phyloP scores from a whole-genome alignment of 2,329 filamentous ascomycete species.

The Penicillium olsonii region DNA sequence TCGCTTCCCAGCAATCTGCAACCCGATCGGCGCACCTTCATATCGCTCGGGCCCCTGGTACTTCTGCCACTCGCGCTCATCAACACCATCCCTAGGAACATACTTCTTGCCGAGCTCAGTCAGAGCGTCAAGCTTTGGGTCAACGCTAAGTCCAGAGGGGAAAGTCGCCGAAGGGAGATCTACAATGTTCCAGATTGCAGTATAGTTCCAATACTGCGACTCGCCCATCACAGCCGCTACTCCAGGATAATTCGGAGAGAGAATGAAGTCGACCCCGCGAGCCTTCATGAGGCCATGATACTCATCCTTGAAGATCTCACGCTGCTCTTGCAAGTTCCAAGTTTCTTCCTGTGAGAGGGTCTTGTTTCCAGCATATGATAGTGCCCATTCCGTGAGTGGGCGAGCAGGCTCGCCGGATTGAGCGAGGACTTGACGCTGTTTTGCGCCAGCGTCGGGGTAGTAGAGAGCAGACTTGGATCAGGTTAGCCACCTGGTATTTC shows the following conservation, averaged over 20 bases:
- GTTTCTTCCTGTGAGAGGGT: slow-evolving; percentile 30
- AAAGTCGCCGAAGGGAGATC: slow-evolving; percentile 33
- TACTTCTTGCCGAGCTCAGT: slow-evolving; percentile 21
- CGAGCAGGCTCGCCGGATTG: slow-evolving; percentile 47
- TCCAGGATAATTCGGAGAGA: slow-evolving; percentile 31
- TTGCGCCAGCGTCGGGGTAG: slow-evolving; percentile 48
- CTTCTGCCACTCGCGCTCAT: slow-evolving; percentile 36
- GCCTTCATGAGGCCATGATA: slow-evolving; percentile 35
- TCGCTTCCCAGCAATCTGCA: slow-evolving; percentile 54
- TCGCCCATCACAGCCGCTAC: slow-evolving; percentile 34
- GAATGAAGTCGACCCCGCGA: slow-evolving; percentile 34
- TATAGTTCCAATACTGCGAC: slow-evolving; percentile 40
- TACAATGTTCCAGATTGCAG: slow-evolving; percentile 36
- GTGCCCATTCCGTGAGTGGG: slow-evolving; percentile 46
- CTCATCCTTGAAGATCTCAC: slow-evolving; percentile 32
- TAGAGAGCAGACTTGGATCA: slow-evolving; percentile 45
- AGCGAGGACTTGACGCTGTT: slow-evolving; percentile 34
- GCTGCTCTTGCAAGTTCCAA: slow-evolving; percentile 29
- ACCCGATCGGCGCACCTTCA: slow-evolving; percentile 49
- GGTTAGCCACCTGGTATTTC: slow-evolving; percentile 25
- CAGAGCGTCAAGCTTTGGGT: slow-evolving; percentile 25
- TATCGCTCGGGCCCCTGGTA: slow-evolving; percentile 34
- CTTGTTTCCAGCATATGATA: slow-evolving; percentile 24
- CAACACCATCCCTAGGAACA: slow-evolving; percentile 26
- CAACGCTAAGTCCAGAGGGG: slow-evolving; percentile 31